Conservation (phyloP, 352 stramenopile genomes). For the Phytophthora pinifolia region DNA sequence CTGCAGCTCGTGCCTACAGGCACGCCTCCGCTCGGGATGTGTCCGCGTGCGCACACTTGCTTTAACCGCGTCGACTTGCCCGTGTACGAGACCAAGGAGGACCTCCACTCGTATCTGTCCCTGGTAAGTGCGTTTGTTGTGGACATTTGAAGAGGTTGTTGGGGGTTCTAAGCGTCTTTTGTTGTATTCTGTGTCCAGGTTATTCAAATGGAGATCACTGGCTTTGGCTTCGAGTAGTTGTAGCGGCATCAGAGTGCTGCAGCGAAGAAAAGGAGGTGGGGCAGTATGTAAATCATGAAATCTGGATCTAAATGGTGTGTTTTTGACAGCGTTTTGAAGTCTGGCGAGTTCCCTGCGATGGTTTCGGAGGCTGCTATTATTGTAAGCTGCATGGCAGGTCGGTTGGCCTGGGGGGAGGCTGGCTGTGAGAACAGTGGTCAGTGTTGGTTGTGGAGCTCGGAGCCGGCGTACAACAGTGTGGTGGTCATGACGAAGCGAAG, state of each 20-base stretch:
- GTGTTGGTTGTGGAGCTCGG: conserved; percentile 4
- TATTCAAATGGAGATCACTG: conserved; percentile 86
- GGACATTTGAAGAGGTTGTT: conserved; percentile 11
- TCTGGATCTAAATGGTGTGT: conserved; percentile 2
- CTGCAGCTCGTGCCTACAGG: conserved; percentile 65
- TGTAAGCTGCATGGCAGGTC: conserved; percentile 9
- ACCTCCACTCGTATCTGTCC: conserved; percentile 85
- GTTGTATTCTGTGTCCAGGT: conserved; percentile 28
- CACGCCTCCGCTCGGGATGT: conserved; percentile 54
- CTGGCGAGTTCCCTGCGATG: conserved; percentile 1
- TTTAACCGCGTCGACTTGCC: conserved; percentile 90
- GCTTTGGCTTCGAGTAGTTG: conserved; percentile 71
- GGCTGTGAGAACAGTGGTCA: conserved; percentile 1
- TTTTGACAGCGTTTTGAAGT: neutral
- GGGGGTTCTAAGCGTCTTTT: conserved; percentile 36
- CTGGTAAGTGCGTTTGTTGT: conserved; percentile 51
- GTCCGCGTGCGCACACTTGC: conserved; percentile 83
- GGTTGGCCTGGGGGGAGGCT: conserved; percentile 6
- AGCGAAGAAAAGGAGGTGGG: conserved; percentile 10
- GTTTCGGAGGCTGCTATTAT: conserved; percentile 24
- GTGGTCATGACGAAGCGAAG: conserved; percentile 23
- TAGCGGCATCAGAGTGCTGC: conserved; percentile 5
- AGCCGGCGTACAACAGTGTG: conserved; percentile 4
- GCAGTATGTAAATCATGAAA: conserved; percentile 29
- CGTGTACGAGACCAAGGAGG: conserved; percentile 73